phyloP scores from a whole-genome alignment of 805 yeast genomes.

The Nakazawaea ishiwadae region DNA sequence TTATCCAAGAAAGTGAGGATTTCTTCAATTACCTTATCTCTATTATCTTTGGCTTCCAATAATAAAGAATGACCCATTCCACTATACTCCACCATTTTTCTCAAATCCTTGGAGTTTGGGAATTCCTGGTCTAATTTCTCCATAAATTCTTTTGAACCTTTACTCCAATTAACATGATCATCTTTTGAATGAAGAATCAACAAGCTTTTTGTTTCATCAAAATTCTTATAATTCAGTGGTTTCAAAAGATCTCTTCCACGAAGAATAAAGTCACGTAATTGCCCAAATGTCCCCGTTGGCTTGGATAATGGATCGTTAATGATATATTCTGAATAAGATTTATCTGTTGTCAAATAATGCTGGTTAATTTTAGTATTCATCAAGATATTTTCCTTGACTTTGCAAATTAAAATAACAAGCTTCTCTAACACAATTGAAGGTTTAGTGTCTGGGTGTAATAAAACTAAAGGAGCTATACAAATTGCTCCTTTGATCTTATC shows the following conservation, averaged over 20 bases:
- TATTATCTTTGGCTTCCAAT: constrained; percentile 40
- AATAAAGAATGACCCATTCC: constrained; percentile 41
- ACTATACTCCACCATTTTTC: constrained; percentile 14
- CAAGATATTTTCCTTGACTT: constrained; percentile 41
- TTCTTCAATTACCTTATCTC: constrained; percentile 28
- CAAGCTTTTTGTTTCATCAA: constrained; percentile 39
- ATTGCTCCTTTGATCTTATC: constrained; percentile 42
- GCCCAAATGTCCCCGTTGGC: constrained; percentile 52
- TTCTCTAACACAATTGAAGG: constrained; percentile 42
- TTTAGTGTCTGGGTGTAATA: constrained; percentile 50
- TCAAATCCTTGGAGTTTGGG: constrained; percentile 20
- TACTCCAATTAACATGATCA: constrained; percentile 57
- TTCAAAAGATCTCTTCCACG: constrained; percentile 54
- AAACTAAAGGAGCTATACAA: constrained; percentile 56
- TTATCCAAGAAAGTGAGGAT: constrained; percentile 36
- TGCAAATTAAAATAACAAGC: constrained; percentile 36
- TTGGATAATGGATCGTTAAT: constrained; percentile 30
- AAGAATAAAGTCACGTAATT: constrained; percentile 53
- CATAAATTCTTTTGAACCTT: constrained; percentile 40
- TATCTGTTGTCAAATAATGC: constrained; percentile 51
- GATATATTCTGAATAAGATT: constrained; percentile 41
- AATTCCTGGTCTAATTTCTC: constrained; percentile 24
- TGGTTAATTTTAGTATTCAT: constrained; percentile 50
- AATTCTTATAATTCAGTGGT: constrained; percentile 24
- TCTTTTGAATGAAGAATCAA: constrained; percentile 56